Evolutionary conservation across 208 protist species (phyloP).

Genomic region (Porcisia hertigi): DNA sequence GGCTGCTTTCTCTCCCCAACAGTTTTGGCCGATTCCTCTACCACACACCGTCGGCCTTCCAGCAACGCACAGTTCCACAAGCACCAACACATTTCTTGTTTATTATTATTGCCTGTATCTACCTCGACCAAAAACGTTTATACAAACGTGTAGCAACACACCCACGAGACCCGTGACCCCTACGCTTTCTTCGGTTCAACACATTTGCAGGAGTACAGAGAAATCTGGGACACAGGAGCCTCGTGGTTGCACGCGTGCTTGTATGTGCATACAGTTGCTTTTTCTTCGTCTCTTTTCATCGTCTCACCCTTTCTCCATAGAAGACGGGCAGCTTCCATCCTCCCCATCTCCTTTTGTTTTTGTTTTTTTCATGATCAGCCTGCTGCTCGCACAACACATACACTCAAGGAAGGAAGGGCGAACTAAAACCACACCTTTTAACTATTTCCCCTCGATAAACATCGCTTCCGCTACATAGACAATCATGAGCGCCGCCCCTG

Average conservation of each 20-base stretch:
- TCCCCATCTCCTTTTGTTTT: too few species aligned
- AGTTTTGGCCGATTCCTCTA: not conserved
- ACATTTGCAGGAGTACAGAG: not conserved
- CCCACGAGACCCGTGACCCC: not conserved
- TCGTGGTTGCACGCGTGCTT: not conserved
- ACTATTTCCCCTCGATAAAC: not conserved
- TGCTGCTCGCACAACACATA: not conserved
- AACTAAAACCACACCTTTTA: not conserved
- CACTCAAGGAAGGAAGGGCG: not conserved
- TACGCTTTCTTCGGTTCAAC: not conserved
- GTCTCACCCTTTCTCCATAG: too few species aligned
- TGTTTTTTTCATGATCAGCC: too few species aligned
- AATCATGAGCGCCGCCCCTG: slow-evolving; percentile 8
- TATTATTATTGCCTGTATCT: not conserved
- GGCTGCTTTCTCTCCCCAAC: not conserved
- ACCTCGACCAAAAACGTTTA: not conserved
- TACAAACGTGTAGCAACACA: not conserved
- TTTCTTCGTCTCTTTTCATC: too few species aligned
- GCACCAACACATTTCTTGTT: not conserved
- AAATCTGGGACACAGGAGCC: not conserved
- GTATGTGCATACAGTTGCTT: not conserved
- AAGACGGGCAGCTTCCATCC: too few species aligned
- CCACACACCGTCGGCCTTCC: not conserved
- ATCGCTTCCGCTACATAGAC: not conserved
- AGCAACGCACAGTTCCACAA: not conserved